phyloP scores from a whole-genome alignment of 495 filamentous ascomycete genomes.

The Astrocystis sublimbata region DNA sequence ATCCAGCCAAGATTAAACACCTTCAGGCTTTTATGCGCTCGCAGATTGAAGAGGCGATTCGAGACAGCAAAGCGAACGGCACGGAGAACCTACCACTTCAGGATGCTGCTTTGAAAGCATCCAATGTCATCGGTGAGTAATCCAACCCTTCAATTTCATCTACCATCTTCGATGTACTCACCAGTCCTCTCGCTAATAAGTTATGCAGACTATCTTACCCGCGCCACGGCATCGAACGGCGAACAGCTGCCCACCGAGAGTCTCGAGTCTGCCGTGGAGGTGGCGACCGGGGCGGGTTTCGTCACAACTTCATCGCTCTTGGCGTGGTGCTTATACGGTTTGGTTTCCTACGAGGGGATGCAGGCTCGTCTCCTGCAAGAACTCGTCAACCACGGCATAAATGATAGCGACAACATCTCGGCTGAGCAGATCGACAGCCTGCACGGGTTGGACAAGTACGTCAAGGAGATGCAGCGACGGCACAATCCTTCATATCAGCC shows the following conservation, averaged over 20 bases:
- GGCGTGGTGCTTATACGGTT: conserved; percentile 55
- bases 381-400: conserved; percentile 49
- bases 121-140: conserved; percentile 40
- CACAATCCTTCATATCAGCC: conserved; percentile 60
- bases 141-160: neutral
- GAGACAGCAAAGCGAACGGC: too few species aligned
- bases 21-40: conserved; percentile 16
- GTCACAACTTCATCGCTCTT: conserved; percentile 54
- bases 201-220: conserved; percentile 40
- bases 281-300: conserved; percentile 54
- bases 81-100: conserved; percentile 48
- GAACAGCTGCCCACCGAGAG: conserved; percentile 46
- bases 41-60: conserved; percentile 40
- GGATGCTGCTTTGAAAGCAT: conserved; percentile 55
- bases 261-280: conserved; percentile 27
- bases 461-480: conserved; percentile 59
- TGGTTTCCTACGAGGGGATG: conserved; percentile 50
- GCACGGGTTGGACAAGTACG: conserved; percentile 53
- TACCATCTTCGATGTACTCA: neutral
- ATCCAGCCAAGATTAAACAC: conserved; percentile 35
- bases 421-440: conserved; percentile 44
- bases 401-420: conserved; percentile 38
- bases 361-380: conserved; percentile 57
- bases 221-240: conserved; percentile 55
- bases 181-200: conserved; percentile 17